phyloP scores from a whole-genome alignment of 805 yeast genomes.

The Metschnikowia baotianmanensis region DNA sequence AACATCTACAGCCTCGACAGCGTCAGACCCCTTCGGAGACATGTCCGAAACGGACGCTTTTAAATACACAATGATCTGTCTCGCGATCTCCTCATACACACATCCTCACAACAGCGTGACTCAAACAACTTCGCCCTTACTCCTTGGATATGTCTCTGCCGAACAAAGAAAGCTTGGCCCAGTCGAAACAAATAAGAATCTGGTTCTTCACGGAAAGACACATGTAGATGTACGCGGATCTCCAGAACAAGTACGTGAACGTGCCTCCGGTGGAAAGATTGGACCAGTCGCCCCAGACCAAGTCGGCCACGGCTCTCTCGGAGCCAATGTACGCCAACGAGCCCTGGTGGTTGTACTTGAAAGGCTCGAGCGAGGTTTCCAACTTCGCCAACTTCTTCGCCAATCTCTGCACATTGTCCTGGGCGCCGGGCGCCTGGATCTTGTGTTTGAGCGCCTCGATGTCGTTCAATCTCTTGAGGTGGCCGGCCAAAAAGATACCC shows the following conservation, averaged over 20 bases:
- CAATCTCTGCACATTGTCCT: constrained; percentile 44
- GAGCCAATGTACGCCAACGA: constrained; percentile 91
- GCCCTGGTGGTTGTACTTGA: constrained; percentile 86
- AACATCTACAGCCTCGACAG: too few relatives aligned
- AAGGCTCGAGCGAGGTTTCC: constrained; percentile 50
- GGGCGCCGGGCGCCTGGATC: constrained; percentile 38
- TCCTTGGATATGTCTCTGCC: constrained; percentile 95
- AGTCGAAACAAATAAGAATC: constrained; percentile 79
- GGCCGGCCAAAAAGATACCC: constrained; percentile 75
- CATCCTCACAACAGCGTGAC: neutral
- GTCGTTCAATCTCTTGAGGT: constrained; percentile 62
- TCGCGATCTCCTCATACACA: neutral
- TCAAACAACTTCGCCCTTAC: constrained; percentile 28
- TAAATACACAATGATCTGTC: neutral
- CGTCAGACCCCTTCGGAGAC: too few relatives aligned
- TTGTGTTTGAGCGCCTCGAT: constrained; percentile 56
- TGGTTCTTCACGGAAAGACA: constrained; percentile 86
- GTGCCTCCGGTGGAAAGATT: constrained; percentile 81
- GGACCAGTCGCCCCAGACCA: constrained; percentile 75
- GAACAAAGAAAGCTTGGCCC: constrained; percentile 83
- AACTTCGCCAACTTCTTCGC: constrained; percentile 45
- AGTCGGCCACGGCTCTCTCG: constrained; percentile 92
- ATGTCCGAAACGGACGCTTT: too few relatives aligned
- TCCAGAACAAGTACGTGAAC: constrained; percentile 90
- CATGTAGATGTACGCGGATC: constrained; percentile 91